These are phyloP conservation scores for Saturnispora ahearnii DNA, from an alignment of 805 yeast species.

Conservation along the genomic window DNA sequence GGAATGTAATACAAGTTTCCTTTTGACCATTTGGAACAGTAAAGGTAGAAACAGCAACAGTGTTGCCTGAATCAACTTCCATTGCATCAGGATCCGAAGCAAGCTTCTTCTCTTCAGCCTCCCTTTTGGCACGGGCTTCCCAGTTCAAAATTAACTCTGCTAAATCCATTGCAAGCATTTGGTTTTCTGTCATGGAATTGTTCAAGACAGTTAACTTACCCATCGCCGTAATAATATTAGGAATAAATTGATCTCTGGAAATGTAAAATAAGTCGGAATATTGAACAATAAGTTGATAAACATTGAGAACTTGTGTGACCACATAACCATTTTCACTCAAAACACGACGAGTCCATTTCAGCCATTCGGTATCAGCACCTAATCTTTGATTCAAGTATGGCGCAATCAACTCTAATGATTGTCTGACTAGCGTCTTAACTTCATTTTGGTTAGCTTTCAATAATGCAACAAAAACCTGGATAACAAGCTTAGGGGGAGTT, in stretches of 20 bases:
- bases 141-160: constrained; percentile 80
- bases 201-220: constrained; percentile 76
- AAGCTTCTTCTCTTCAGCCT: constrained; percentile 5
- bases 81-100: constrained; percentile 13
- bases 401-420: constrained; percentile 80
- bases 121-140: constrained; percentile 45
- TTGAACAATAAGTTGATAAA: constrained; percentile 80
- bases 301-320: constrained; percentile 75
- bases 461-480: constrained; percentile 86
- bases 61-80: constrained; percentile 15
- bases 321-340: constrained; percentile 84
- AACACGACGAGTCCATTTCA: constrained; percentile 91
- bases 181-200: constrained; percentile 73
- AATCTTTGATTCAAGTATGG: constrained; percentile 73
- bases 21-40: constrained; percentile 67
- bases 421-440: constrained; percentile 71
- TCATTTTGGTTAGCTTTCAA: constrained; percentile 80
- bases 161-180: constrained; percentile 76
- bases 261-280: constrained; percentile 78
- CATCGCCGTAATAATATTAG: constrained; percentile 86
- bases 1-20: constrained; percentile 83
- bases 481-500: constrained; percentile 79
- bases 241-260: constrained; percentile 81
- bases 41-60: constrained; percentile 26
- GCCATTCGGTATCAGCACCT: constrained; percentile 61